Conservation (phyloP, 177 flowering plant genomes). For the Vitis hybrid region DNA sequence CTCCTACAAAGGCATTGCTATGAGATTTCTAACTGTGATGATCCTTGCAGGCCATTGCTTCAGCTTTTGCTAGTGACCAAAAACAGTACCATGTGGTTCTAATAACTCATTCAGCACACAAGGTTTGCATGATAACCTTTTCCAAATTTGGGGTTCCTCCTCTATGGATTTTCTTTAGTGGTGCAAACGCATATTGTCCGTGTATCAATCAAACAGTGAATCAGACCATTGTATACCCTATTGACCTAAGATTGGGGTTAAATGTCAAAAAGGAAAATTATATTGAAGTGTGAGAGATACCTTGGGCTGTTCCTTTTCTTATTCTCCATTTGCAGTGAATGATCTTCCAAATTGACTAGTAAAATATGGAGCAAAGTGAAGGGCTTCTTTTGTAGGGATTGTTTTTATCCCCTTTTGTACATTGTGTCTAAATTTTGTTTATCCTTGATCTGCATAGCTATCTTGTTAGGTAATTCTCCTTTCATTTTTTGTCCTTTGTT, state of each 20-base stretch:
- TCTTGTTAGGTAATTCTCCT: too few species aligned
- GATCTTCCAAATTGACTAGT: too few species aligned
- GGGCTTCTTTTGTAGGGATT: too few species aligned
- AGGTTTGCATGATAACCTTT: constrained; percentile 41
- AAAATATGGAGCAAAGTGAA: too few species aligned
- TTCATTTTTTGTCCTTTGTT: too few species aligned
- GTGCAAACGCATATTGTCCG: not conserved
- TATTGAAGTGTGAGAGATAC: too few species aligned
- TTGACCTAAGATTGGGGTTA: not conserved
- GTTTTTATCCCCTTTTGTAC: too few species aligned
- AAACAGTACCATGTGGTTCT: constrained; percentile 56
- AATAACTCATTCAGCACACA: constrained; percentile 81
- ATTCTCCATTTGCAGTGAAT: too few species aligned
- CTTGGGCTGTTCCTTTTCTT: too few species aligned
- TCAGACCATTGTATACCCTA: not conserved
- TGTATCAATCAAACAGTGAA: not conserved
- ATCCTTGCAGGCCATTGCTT: constrained; percentile 70
- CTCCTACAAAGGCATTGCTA: not conserved
- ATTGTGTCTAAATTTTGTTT: too few species aligned
- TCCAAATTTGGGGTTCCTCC: too few species aligned
- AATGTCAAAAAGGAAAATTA: not conserved
- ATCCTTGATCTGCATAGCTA: too few species aligned
- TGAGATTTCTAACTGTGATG: constrained; percentile 1
- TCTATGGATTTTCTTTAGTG: not conserved
- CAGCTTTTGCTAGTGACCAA: constrained; percentile 75